phyloP scores from a whole-genome alignment of 2,329 filamentous ascomycete genomes.

The Phoma sp. region DNA sequence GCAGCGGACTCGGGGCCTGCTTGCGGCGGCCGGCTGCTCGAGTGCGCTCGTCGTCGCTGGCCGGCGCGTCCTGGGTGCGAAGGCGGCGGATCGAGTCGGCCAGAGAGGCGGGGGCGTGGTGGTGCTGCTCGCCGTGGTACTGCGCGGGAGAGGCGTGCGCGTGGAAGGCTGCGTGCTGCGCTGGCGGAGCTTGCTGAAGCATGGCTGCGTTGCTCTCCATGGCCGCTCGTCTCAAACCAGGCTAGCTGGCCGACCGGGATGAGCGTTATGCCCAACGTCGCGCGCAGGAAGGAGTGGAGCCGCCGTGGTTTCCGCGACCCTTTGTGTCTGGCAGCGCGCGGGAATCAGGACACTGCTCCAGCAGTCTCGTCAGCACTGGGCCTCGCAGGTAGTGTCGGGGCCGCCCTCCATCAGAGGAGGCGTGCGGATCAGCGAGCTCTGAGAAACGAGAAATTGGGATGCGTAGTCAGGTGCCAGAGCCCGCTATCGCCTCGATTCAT shows the following conservation, averaged over 20 bases:
- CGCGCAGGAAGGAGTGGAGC: constrained; percentile 11
- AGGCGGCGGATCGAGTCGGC: constrained; percentile 41
- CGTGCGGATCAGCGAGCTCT: constrained; percentile 6
- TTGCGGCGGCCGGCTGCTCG: constrained; percentile 26
- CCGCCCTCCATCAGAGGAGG: constrained; percentile 20
- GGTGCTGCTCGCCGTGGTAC: constrained; percentile 5
- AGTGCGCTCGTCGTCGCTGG: constrained; percentile 26
- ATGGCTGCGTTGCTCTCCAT: constrained; percentile 37
- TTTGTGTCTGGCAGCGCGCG: constrained; percentile 16
- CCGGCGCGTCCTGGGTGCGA: constrained; percentile 31
- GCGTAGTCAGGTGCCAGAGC: constrained; percentile 8
- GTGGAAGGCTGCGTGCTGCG: constrained; percentile 8
- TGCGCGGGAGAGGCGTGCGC: constrained; percentile 8
- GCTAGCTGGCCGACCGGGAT: constrained; percentile 35
- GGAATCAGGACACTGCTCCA: constrained; percentile 5
- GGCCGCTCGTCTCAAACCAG: constrained; percentile 37
- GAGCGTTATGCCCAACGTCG: constrained; percentile 16
- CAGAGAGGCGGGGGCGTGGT: constrained; percentile 27
- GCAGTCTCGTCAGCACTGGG: constrained; percentile 19
- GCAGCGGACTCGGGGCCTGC: constrained; percentile 39
- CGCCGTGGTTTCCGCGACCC: constrained; percentile 24
- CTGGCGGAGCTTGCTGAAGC: constrained; percentile 28
- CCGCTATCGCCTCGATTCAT: constrained; percentile 2
- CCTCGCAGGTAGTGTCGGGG: constrained; percentile 18
- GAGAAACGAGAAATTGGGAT: constrained; percentile 7